These are phyloP conservation scores for Penicillium expansum DNA, from an alignment of 2,329 filamentous ascomycete species.

Conservation along the genomic window DNA sequence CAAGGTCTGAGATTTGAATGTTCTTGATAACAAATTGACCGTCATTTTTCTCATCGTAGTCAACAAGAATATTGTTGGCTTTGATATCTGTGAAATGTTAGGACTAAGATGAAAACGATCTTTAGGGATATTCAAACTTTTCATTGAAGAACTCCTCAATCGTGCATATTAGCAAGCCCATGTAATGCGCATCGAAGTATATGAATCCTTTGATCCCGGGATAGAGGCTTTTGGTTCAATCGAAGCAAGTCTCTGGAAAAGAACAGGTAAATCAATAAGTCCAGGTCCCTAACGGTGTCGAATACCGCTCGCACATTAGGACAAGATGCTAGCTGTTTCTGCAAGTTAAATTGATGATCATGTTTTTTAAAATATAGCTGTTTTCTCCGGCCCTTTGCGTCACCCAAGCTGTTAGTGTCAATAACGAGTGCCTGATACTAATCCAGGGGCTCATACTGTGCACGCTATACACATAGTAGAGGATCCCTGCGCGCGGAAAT, in stretches of 20 bases:
- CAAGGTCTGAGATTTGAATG: conserved; percentile 33
- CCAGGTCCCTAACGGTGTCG: not conserved
- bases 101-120: not conserved
- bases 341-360: not conserved
- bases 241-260: not conserved
- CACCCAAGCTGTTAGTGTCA: no score
- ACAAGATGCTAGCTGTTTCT: not conserved
- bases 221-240: not conserved
- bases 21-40: not conserved
- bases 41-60: not conserved
- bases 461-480: no score
- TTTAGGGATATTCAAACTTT: not conserved
- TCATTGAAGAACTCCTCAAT: not conserved
- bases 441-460: no score
- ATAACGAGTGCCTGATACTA: no score
- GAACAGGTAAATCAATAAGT: not conserved
- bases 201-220: not conserved
- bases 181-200: not conserved
- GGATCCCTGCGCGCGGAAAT: no score
- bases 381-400: no score
- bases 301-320: not conserved
- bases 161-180: not conserved
- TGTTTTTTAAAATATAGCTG: no score
- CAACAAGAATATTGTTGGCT: not conserved
- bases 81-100: not conserved